Evolutionary conservation across 495 filamentous ascomycete genomes (phyloP), one percentile per base, ranked within the genome.

Genomic region (Amniculicola lignicola): DNA sequence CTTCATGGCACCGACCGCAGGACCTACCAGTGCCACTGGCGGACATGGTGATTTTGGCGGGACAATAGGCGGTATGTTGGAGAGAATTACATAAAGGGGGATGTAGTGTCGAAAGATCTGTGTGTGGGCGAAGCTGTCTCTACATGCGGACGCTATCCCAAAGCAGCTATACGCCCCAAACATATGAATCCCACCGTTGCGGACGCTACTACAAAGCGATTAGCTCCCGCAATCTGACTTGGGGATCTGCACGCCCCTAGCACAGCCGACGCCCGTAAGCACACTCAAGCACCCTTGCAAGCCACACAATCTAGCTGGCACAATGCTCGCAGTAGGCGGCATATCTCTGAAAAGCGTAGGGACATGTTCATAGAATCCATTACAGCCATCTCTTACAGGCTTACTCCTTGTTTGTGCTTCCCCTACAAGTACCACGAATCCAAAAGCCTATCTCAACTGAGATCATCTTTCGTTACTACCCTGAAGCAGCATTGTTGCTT

Each of bases 1-100:
- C 38, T 41, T 41, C 38, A 41, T 41, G 38, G 16, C 38, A 41
- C 18, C 38, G 38, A 18, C 9, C 16, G 38, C 38, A 41, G 38
- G 38, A 41, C 38, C 38, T 41, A 16, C 38, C 38, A 41, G 38
- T 41, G 38, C 10, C 6, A 41, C 9, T 41, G 38, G 38, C 38
- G 38, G 38, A 41, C 38, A 41, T 41, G 16, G 38, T 11, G 38
- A 10, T 11, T 41, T 11, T 41, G 38, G 38, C 10, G 18, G 9
- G 16, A 19, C 38, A 41, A 41, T 41, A 41, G 9, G 38, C 38
- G 18, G 18, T 41, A 41, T 16, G 38, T 18, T 18, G 38, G 38
- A 6, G 18, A 41, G 38, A 41, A 16, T 6, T 16, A 16, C 9
- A 19, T 41, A 19, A 18, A 41, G 38, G 29, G n/a, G n/a, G 29